These are phyloP conservation scores for Cadophora luteo-olivacea DNA, from an alignment of 2,329 filamentous ascomycete species.

Conservation along the genomic window DNA sequence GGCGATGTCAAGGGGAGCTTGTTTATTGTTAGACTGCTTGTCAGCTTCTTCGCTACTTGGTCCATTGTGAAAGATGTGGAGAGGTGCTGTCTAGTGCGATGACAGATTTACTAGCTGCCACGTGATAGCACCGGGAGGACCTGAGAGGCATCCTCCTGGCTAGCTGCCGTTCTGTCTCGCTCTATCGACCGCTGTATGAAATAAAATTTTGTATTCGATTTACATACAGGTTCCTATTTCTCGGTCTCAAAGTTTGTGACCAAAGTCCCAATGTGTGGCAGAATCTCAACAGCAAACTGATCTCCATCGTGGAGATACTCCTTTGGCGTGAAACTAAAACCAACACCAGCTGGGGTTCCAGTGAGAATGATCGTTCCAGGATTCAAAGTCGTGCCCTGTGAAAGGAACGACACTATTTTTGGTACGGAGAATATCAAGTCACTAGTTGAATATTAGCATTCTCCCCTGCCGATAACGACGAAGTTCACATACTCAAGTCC, in stretches of 20 bases:
- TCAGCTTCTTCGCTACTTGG: not conserved
- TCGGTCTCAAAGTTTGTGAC: constrained; percentile 49
- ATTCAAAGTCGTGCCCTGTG: constrained; percentile 51
- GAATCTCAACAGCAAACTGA: constrained; percentile 55
- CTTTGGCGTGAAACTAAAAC: constrained; percentile 44
- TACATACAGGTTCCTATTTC: constrained; percentile 39
- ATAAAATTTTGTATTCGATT: not conserved
- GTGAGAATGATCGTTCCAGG: constrained; percentile 55
- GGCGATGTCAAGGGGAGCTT: not conserved
- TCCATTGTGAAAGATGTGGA: not conserved
- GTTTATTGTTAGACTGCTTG: not conserved
- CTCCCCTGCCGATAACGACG: not conserved
- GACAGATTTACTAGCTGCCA: not conserved
- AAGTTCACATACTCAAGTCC: constrained; percentile 46
- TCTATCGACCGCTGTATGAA: not conserved
- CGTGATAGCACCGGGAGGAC: not conserved
- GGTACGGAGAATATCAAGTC: constrained; percentile 56
- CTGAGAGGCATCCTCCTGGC: no score
- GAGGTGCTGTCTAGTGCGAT: not conserved
- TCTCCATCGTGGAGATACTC: constrained; percentile 53
- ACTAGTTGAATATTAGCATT: constrained; percentile 39
- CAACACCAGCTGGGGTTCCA: constrained; percentile 51
- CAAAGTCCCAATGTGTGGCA: constrained; percentile 56
- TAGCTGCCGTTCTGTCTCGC: not conserved
- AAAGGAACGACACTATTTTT: constrained; percentile 50